Conservation (phyloP, 257 asterid species). For the Fraxinus excelsior region DNA sequence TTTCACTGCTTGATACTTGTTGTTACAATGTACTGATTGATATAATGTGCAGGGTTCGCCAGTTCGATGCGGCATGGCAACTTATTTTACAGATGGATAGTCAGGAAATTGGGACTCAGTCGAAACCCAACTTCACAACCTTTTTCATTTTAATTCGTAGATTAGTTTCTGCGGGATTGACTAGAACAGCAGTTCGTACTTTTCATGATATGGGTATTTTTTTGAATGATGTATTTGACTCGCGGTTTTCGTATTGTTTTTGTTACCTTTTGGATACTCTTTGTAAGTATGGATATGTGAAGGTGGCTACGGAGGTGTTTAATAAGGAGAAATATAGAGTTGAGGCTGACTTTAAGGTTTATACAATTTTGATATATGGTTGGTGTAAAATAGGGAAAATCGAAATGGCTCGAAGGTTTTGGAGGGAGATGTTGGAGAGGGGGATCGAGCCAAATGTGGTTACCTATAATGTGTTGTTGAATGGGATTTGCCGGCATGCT, state of each 20-base stretch:
- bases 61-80: conserved; percentile 89
- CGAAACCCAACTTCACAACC: conserved; percentile 74
- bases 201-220: conserved; percentile 71
- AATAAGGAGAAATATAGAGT: conserved; percentile 72
- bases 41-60: conserved; percentile 71
- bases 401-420: conserved; percentile 68
- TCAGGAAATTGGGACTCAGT: conserved; percentile 2
- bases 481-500: conserved; percentile 82
- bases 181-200: conserved; percentile 71
- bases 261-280: conserved; percentile 78
- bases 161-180: conserved; percentile 64
- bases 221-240: conserved; percentile 41
- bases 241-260: conserved; percentile 42
- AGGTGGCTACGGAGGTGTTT: conserved; percentile 77
- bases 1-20: conserved; percentile 48
- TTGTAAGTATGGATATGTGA: conserved; percentile 83
- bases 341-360: conserved; percentile 54
- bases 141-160: conserved; percentile 71
- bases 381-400: conserved; percentile 78
- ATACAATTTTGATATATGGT: conserved; percentile 78
- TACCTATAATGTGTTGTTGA: conserved; percentile 73
- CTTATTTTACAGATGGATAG: conserved; percentile 67
- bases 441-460: conserved; percentile 74
- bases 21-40: conserved; percentile 70
- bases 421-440: conserved; percentile 68